These are phyloP conservation scores for Sanguinoderma infundibulare DNA, from an alignment of 1,284 basidiomycete species.

Conservation along the genomic window DNA sequence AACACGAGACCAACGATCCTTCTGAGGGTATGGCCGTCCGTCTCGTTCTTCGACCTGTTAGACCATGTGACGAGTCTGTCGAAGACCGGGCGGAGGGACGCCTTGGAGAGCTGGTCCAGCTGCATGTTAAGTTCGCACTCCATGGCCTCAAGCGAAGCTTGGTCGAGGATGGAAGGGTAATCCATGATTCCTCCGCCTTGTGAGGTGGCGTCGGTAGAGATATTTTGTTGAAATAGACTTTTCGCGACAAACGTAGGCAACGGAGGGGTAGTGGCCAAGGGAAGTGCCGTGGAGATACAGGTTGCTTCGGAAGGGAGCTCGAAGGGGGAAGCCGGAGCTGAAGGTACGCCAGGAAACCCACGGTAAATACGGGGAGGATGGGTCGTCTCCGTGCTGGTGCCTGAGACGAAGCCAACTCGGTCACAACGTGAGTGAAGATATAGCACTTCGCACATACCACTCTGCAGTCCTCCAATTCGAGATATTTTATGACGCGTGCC, in stretches of 20 bases:
- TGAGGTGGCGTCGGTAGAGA: neutral
- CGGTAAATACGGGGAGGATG: neutral
- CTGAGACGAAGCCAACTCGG: too few species aligned
- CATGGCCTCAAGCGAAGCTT: constrained; percentile 71
- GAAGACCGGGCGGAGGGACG: constrained; percentile 89
- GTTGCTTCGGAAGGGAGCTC: neutral
- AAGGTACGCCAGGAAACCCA: neutral
- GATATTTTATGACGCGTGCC: neutral
- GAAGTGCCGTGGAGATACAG: neutral
- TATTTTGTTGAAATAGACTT: neutral
- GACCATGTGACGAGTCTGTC: constrained; percentile 70
- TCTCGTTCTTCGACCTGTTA: constrained; percentile 91
- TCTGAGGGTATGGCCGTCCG: constrained; percentile 89
- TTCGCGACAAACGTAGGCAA: neutral
- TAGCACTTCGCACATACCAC: neutral
- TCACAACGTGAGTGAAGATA: too few species aligned
- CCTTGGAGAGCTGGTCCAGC: constrained; percentile 95
- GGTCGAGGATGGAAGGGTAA: neutral
- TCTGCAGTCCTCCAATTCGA: neutral
- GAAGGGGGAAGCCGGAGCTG: neutral
- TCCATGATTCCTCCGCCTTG: neutral
- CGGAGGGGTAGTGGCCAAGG: neutral
- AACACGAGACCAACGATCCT: constrained; percentile 95
- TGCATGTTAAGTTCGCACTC: constrained; percentile 92
- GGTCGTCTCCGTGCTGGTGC: too few species aligned